Conservation (phyloP, 352 stramenopile genomes). For the Nothophytophthora sp. region DNA sequence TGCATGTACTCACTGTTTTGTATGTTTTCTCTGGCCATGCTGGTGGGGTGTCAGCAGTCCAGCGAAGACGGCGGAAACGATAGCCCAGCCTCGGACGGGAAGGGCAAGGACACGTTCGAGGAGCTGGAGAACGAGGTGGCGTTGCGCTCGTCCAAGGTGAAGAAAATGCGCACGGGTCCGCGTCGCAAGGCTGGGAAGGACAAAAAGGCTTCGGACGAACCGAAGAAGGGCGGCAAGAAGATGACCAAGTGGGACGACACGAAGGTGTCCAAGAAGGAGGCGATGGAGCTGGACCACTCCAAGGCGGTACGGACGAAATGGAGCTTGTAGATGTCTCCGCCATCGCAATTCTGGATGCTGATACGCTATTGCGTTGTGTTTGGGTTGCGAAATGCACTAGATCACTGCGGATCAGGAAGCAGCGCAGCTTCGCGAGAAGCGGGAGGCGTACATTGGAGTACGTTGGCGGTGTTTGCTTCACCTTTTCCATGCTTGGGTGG, state of each 20-base stretch:
- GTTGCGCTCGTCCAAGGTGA: slow-evolving; percentile 37
- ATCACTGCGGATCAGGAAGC: slow-evolving; percentile 72
- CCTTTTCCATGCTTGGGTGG: neutral
- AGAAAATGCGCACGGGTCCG: slow-evolving; percentile 69
- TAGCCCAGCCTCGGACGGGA: slow-evolving; percentile 43
- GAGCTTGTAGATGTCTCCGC: neutral
- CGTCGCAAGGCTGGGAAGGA: slow-evolving; percentile 59
- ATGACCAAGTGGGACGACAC: slow-evolving; percentile 88
- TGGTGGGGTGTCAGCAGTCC: slow-evolving; percentile 31
- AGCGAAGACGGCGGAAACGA: slow-evolving; percentile 71
- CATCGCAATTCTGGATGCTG: neutral
- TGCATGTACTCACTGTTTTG: slow-evolving; percentile 6
- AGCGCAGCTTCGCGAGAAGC: slow-evolving; percentile 68
- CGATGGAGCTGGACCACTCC: slow-evolving; percentile 70
- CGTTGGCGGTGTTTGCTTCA: slow-evolving; percentile 6
- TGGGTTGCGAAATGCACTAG: no score
- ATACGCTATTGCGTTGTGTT: slow-evolving; percentile 2
- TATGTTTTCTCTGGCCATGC: neutral
- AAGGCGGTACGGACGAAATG: slow-evolving; percentile 41
- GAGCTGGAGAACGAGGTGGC: slow-evolving; percentile 57
- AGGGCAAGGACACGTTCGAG: slow-evolving; percentile 54
- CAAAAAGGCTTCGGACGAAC: slow-evolving; percentile 39
- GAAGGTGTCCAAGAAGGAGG: slow-evolving; percentile 87
- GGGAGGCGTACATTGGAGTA: slow-evolving; percentile 85
- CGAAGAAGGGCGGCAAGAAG: slow-evolving; percentile 76